Evolutionary conservation across 768 basidiomycete species (phyloP), one percentile per base, ranked within the genome.

Genomic region (Amanita pseudoporphyria): DNA sequence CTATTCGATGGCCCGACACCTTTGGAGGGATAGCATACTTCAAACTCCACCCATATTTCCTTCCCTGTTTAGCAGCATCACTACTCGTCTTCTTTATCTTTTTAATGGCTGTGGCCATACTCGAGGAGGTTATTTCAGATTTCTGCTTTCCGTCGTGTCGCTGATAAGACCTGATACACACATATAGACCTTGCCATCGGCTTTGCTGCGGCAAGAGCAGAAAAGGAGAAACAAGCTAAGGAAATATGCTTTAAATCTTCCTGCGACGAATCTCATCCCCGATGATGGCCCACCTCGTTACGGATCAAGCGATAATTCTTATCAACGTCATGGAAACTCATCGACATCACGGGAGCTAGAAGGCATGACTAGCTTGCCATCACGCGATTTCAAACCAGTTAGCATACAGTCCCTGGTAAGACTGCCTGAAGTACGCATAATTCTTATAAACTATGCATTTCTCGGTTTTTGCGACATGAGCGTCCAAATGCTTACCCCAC

Each of bases 31-130:
- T 59, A n/a, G 13, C 33, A 3, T 60, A 68, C 44, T 61, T 67
- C 32, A 42, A 49, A 5, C 46, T 56, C 1, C 57, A 70, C 55
- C 67, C 69, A 2, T 71, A 69, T 52, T 64, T 71, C 35, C 60
- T 69, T 32, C 66, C 68, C 19, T 70, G 70, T 55, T 43, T 55
- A 4, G 57, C 59, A 5, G 58, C 66, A 2, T 64, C 62, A 1
- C 3, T 47, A 1, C 52, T 64, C 12, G 42, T 62, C 7, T 40
- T 62, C 9, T 16, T 55, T 16, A 53, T 57, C 9, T 60, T 65
- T 47, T 1, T 60, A 1, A 16, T 62, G 3, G 58, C 57, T 2
- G 50, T 53, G 19, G 13, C 59, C 10, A 51, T 54, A 2, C 52
- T 70, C n/a, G 56, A 62, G 53, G 67, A 70, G 57, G 68, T 60